Evolutionary conservation across 2,329 filamentous ascomycete genomes (phyloP), one percentile per base, ranked within the genome.

Genomic region (Aspergillus sclerotialis): DNA sequence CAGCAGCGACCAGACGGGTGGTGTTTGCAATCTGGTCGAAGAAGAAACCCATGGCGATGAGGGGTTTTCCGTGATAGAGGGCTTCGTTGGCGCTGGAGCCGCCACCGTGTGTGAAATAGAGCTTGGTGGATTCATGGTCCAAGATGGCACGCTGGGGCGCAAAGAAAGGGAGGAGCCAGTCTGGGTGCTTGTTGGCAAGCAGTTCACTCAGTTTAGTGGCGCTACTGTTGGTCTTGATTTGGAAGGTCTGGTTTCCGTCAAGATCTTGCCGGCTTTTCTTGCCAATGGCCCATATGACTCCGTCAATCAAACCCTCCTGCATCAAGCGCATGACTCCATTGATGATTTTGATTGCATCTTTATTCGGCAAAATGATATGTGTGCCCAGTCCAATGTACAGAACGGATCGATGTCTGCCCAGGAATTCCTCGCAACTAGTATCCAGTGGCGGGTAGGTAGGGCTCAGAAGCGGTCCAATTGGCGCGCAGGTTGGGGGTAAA

Each of bases 301-400:
- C 64, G 33, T 68, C 58, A 12, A 67, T 54, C 7, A 53, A 36
- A 4, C 51, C 48, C 12, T 46, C 45, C 8, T 45, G 24, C 15
- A 58, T 25, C 15, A 50, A 34, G 12, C 42, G 38, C 6, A 52
- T 27, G 11, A 67, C 38, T 1, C 56, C 63, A 5, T 44, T 24
- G 3, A 66, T 38, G 14, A 68, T 42, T 29, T 58, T 56, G 7
- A 42, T 35, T 1, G 61, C 36, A n/a, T 62, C 51, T 2, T 45
- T 39, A 3, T 46, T 25, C 2, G 49, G 40, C 1, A 68, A 46
- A 6, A 50, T 44, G 7, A 68, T 48, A 33, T 69, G 67, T 0
- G 65, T 69, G 2, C 65, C 65, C 0, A 68, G 52, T 0, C 61
- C 55, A n/a, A 68, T 38, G 38, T 67, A 69, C 3, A 68, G 35